Conservation (phyloP, 495 filamentous ascomycete genomes). For the Patellaria atrata region DNA sequence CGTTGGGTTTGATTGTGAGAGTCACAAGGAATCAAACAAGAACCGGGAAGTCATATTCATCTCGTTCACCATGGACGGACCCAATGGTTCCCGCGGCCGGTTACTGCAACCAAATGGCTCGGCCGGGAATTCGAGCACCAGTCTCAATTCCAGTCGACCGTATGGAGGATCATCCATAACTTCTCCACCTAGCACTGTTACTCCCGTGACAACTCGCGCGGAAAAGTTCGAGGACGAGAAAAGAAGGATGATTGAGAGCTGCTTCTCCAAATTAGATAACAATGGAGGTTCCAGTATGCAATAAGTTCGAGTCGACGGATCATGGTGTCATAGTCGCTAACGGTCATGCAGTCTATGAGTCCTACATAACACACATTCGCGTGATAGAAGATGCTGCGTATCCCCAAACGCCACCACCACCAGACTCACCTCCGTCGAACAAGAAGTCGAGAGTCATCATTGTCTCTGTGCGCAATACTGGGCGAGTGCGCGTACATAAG, state of each 20-base stretch:
- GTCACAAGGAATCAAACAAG: too few species aligned
- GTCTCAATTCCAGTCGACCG: neutral
- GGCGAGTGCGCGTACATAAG: conserved; percentile 89
- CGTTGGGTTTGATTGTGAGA: too few species aligned
- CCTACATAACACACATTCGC: conserved; percentile 92
- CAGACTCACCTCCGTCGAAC: conserved; percentile 47
- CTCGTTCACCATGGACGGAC: conserved; percentile 1
- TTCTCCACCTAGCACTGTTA: conserved; percentile 2
- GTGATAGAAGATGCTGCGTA: conserved; percentile 72
- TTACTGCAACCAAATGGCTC: too few species aligned
- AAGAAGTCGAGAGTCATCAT: conserved; percentile 88
- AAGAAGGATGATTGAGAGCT: conserved; percentile 77
- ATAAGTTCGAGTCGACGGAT: conserved; percentile 3
- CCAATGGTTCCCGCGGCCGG: neutral
- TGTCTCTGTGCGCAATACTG: conserved; percentile 80
- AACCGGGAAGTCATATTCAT: too few species aligned
- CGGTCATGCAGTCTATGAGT: conserved; percentile 54
- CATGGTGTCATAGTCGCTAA: conserved; percentile 6
- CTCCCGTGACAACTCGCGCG: conserved; percentile 44
- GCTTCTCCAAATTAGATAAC: conserved; percentile 74
- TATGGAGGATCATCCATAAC: conserved; percentile 1
- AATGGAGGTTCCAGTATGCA: conserved; percentile 38
- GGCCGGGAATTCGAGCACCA: neutral
- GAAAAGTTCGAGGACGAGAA: conserved; percentile 95
- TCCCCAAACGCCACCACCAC: conserved; percentile 76